phyloP scores from a whole-genome alignment of 2,329 filamentous ascomycete species.

The Zymoseptoria crescenta region DNA sequence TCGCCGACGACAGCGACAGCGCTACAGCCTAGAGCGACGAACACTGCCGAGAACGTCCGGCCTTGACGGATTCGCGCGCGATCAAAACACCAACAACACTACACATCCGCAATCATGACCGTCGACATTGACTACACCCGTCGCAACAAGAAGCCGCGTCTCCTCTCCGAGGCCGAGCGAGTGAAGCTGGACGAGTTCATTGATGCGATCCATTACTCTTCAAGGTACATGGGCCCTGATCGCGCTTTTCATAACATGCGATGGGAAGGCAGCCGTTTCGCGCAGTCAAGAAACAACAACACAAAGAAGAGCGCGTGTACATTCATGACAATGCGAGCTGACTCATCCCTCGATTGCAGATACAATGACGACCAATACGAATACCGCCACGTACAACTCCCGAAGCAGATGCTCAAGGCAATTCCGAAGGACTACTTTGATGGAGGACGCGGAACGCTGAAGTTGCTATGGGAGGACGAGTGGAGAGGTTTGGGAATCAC shows the following conservation, averaged over 20 bases:
- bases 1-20: not conserved
- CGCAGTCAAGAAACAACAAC: not conserved
- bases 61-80: not conserved
- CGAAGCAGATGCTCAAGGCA: slow-evolving; percentile 95
- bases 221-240: slow-evolving; percentile 53
- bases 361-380: slow-evolving; percentile 91
- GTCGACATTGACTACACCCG: slow-evolving; percentile 70
- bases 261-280: not conserved
- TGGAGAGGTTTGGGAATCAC: slow-evolving; percentile 97
- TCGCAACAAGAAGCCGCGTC: slow-evolving; percentile 78
- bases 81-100: not conserved
- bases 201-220: slow-evolving; percentile 91
- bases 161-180: slow-evolving; percentile 72
- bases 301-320: not conserved
- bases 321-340: not conserved
- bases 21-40: not conserved
- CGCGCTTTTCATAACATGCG: not conserved
- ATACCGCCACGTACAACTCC: slow-evolving; percentile 95
- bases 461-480: slow-evolving; percentile 96
- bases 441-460: slow-evolving; percentile 78
- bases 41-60: not conserved
- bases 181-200: slow-evolving; percentile 82
- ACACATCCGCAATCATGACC: slow-evolving; percentile 1
- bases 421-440: slow-evolving; percentile 96
- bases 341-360: slow-evolving; percentile 41